phyloP scores from a whole-genome alignment of 345 rosid genomes.

The Eucalyptus regnans region DNA sequence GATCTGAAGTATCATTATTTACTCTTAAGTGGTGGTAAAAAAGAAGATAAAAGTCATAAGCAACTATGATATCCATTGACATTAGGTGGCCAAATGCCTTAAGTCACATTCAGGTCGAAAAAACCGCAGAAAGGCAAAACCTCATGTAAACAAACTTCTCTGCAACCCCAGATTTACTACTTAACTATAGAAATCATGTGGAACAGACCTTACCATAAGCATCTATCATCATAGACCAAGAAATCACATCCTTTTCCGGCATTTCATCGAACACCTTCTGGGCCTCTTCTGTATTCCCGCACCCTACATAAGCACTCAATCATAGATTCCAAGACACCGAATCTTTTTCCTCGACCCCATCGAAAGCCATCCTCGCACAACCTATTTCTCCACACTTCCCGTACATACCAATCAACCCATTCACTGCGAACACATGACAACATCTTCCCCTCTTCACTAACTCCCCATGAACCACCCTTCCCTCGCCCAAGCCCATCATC shows the following conservation, averaged over 20 bases:
- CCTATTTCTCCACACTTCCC: conserved; percentile 13
- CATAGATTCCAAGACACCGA: conserved; percentile 28
- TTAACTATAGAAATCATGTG: background rate
- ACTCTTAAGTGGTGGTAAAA: background rate
- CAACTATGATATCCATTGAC: background rate
- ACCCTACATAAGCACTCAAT: conserved; percentile 11
- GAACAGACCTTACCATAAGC: conserved; percentile 20
- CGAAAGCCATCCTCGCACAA: conserved; percentile 16
- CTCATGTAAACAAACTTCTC: background rate
- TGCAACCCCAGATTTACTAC: background rate
- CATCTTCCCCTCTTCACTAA: conserved; percentile 17
- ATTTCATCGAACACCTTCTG: conserved; percentile 24
- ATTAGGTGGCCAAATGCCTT: background rate
- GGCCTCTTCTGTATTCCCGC: conserved; percentile 13
- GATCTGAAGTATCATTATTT: background rate
- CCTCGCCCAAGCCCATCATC: conserved; percentile 8
- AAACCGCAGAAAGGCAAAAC: background rate
- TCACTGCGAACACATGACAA: conserved; percentile 12
- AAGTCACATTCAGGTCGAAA: too few species aligned
- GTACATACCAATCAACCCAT: conserved; percentile 26
- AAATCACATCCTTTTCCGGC: conserved; percentile 22
- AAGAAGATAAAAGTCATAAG: background rate
- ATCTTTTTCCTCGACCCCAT: conserved; percentile 16
- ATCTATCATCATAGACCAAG: conserved; percentile 35
- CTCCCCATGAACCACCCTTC: conserved; percentile 19